Conservation (phyloP, 768 basidiomycete genomes). For the Cyclocybe cylindracea region DNA sequence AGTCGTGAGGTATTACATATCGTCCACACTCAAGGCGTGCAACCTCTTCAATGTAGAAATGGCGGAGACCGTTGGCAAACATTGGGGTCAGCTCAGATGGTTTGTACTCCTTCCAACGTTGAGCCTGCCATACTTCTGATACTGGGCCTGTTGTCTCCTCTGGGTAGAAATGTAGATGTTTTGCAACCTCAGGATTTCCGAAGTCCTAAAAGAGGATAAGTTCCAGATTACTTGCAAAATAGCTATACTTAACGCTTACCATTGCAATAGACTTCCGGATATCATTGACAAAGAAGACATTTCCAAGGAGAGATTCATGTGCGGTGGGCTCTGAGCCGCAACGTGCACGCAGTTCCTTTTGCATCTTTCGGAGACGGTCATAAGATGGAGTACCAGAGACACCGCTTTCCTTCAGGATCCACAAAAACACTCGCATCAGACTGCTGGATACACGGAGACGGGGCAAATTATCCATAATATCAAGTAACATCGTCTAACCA, state of each 20-base stretch:
- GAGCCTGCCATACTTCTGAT: constrained; percentile 15
- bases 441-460: constrained; percentile 19
- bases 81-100: constrained; percentile 13
- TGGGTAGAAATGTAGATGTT: constrained; percentile 13
- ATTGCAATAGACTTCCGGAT: neutral
- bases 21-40: neutral
- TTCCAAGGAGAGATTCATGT: neutral
- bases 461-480: constrained; percentile 23
- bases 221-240: neutral
- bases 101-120: constrained; percentile 12
- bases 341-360: constrained; percentile 1
- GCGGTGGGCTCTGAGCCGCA: neutral
- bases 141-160: constrained; percentile 7
- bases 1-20: constrained; percentile 10
- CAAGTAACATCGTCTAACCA: constrained; percentile 11
- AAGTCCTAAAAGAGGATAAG: too few relatives aligned
- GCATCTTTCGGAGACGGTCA: constrained; percentile 14
- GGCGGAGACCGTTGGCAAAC: neutral
- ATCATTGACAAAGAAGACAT: constrained; percentile 10
- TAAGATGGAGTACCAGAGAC: constrained; percentile 20
- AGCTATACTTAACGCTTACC: neutral
- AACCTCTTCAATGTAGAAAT: constrained; percentile 13
- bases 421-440: constrained; percentile 20
- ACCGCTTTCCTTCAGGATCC: constrained; percentile 15
- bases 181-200: constrained; percentile 13